A percentile compares a stretch with the other conserved stretches of the same genome.
Conservation (phyloP, 805 yeast genomes). For the Suhomyces sp. region DNA sequence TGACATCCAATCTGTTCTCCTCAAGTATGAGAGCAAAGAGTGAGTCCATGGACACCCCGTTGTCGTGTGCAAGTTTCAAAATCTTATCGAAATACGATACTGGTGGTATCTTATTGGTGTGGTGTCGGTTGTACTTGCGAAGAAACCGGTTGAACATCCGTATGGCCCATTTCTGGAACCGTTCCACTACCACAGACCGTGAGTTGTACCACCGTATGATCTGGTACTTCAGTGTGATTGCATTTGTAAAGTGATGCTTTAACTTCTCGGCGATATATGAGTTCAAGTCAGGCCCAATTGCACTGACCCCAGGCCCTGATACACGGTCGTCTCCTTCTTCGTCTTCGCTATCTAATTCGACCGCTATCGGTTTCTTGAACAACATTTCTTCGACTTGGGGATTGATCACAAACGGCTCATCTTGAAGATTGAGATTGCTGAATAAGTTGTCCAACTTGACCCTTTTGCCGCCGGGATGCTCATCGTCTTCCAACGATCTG, state of each 20-base stretch:
- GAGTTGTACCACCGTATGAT: conserved; percentile 28
- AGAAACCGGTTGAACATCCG: conserved; percentile 37
- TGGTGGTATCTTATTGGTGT: conserved; percentile 15
- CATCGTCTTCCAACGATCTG: conserved; percentile 3
- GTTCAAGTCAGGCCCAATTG: conserved; percentile 13
- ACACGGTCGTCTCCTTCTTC: no score
- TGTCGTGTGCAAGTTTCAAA: conserved; percentile 20
- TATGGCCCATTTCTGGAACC: conserved; percentile 36
- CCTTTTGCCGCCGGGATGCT: conserved; percentile 20
- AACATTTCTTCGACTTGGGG: conserved; percentile 13
- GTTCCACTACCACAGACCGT: conserved; percentile 22
- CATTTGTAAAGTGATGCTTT: conserved; percentile 20
- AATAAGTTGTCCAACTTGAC: conserved; percentile 32
- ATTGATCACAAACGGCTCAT: conserved; percentile 12
- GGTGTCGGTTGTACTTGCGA: conserved; percentile 24
- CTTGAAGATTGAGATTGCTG: conserved; percentile 20
- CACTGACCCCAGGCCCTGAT: no score
- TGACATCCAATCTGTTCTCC: conserved; percentile 29
- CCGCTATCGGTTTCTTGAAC: conserved; percentile 9
- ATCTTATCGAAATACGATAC: conserved; percentile 25
- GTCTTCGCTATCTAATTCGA: conserved; percentile 12
- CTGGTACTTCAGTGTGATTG: conserved; percentile 17
- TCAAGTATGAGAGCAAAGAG: conserved; percentile 24
- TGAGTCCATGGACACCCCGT: conserved; percentile 20
- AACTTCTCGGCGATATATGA: conserved; percentile 24